These are phyloP conservation scores for Penicillium sumatraense DNA, from an alignment of 2,329 filamentous ascomycete genomes.

Conservation along the genomic window DNA sequence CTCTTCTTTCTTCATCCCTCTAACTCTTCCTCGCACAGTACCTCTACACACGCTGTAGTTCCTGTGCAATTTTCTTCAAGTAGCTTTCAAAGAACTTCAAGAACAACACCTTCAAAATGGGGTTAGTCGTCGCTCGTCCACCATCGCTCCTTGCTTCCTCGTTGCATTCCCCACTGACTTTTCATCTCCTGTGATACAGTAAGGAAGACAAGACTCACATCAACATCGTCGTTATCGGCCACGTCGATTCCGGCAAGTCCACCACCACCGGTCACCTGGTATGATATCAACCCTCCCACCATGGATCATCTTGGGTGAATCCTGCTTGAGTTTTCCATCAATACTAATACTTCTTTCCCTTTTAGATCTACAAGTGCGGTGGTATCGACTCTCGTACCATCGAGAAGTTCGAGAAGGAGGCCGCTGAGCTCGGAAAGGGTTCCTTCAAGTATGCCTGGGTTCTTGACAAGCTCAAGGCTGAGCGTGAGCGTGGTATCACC, in stretches of 20 bases:
- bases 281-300: slow-evolving; percentile 74
- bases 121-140: slow-evolving; percentile 49
- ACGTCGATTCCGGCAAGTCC: slow-evolving; percentile 99
- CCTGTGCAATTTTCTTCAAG: slow-evolving; percentile 54
- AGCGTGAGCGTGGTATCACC: slow-evolving; percentile 99
- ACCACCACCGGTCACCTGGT: slow-evolving; percentile 97
- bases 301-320: too few species aligned
- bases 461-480: slow-evolving; percentile 99
- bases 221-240: slow-evolving; percentile 98
- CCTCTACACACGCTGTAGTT: slow-evolving; percentile 59
- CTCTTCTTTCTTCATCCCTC: slow-evolving; percentile 26
- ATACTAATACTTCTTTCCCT: too few species aligned
- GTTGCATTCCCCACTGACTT: not conserved
- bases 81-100: slow-evolving; percentile 55
- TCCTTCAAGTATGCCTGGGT: slow-evolving; percentile 99
- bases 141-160: not conserved
- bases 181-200: slow-evolving; percentile 57
- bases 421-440: slow-evolving; percentile 98
- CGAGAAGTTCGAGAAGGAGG: slow-evolving; percentile 99
- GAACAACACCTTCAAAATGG: slow-evolving; percentile 61
- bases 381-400: slow-evolving; percentile 99
- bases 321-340: too few species aligned
- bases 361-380: slow-evolving; percentile 61
- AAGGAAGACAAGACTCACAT: slow-evolving; percentile 96
- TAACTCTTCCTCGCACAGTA: slow-evolving; percentile 44